Percentiles rank a stretch among this genome's conserved stretches.
Evolutionary conservation across 495 filamentous ascomycete species (phyloP).

Genomic region (Penicillium malachiteum): DNA sequence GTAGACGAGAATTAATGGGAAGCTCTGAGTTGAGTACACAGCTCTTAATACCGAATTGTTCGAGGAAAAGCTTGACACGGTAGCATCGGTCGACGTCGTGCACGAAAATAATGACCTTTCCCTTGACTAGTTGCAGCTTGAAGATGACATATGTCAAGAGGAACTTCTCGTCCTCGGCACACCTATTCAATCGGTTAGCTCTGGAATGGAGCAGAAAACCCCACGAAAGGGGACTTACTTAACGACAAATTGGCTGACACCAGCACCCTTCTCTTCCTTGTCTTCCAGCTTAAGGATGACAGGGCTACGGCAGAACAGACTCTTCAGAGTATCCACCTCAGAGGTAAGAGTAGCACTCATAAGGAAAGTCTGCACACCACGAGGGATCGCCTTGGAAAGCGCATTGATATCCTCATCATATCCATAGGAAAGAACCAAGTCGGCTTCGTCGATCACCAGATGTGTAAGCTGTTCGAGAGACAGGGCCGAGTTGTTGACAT

Average conservation of each 20-base stretch:
- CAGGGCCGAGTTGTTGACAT: constrained; percentile 67
- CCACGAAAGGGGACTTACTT: constrained; percentile 46
- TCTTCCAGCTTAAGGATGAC: constrained; percentile 75
- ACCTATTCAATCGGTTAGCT: constrained; percentile 47
- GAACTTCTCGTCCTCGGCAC: constrained; percentile 96
- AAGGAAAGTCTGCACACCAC: constrained; percentile 83
- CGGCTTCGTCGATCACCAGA: constrained; percentile 92
- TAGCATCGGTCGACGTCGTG: constrained; percentile 92
- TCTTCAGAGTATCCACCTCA: constrained; percentile 83
- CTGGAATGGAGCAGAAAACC: background rate
- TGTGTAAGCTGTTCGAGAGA: constrained; percentile 68
- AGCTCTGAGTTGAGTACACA: constrained; percentile 95
- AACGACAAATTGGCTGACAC: constrained; percentile 82
- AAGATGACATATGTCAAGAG: constrained; percentile 90
- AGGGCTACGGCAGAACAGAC: constrained; percentile 81
- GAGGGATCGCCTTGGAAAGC: constrained; percentile 71
- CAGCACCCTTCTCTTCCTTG: constrained; percentile 66
- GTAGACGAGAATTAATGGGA: constrained; percentile 86
- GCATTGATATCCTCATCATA: constrained; percentile 86
- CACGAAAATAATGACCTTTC: constrained; percentile 93
- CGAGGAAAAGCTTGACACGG: constrained; percentile 89
- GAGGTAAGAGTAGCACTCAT: constrained; percentile 90
- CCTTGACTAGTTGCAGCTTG: constrained; percentile 90
- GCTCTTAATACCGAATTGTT: constrained; percentile 92
- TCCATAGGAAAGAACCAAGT: constrained; percentile 90